Base-by-base conservation (phyloP, 2,329 filamentous ascomycete genomes). In the Colletotrichum cordylinicola region DNA sequence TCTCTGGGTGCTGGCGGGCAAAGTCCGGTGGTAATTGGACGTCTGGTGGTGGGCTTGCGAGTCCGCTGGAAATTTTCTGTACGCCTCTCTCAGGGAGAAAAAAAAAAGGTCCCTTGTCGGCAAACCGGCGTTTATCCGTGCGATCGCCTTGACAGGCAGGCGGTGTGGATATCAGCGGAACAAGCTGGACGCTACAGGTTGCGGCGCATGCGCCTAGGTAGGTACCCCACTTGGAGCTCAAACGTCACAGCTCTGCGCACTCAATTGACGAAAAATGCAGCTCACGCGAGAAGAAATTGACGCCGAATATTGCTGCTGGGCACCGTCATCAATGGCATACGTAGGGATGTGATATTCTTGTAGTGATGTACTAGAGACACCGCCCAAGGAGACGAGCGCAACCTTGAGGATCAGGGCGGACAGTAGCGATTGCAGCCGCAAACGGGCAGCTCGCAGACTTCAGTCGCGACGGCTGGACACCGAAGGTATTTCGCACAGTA, bases 31-130 rank as follows among this genome's bases (percentile, higher is more conserved):
- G n/a, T 39, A 37, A 27, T 69, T 21, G 16, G 58, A 48, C 61
- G 71, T 75, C 61, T 71, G 61, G 64, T 76, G 55, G 67, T 58
- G 31, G 61, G 60, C 65, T 60, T 33, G 39, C 35, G 31, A 56
- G 21, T 55, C 33, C 56, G 66, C 35, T 68, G 58, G 70, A 78
- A 79, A 78, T 75, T 79, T 78, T 79, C 74, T 75, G 72, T 37
- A 75, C 31, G 65, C 52, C 67, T 55, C n/a, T 31, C 13, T 8
- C 8, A 55, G 29, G 21, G n/a, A 60, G 55, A 8, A 24, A 62
- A 72, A 75, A 78, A 78, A 76, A 21, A 27, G 24, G 43, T 52
- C n/a, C 43, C n/a, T 43, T 52, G 43, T 61, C 62, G 66, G 69
- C 67, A 37, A 55, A 61, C 48, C 56, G 33, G 58, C 37, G 61